Base-by-base conservation (phyloP, 352 stramenopile species). In the Globisporangium acanthophoron region DNA sequence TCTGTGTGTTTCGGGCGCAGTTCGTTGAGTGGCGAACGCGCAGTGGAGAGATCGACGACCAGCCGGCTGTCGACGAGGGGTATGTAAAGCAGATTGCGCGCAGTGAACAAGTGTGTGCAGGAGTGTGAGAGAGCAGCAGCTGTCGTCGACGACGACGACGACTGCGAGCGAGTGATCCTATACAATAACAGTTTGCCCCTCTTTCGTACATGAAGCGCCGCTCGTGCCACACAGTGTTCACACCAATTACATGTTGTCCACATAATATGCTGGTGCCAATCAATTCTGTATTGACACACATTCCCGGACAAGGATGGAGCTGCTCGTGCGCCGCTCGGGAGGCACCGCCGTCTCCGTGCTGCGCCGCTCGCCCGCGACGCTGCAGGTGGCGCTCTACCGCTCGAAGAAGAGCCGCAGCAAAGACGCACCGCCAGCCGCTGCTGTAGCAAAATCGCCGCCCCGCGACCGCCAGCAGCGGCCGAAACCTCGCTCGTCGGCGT, bases 401-500 rank as follows among this genome's bases (percentile, higher is more conserved):
- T 78, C 74, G 11, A 85, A 85, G 60, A 74, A 74, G 24, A 78
- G 59, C 41, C 65, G 75, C 49, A 64, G 65, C 29, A 85, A 85
- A 58, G 69, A 67, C 20, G 65, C 69, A 20, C 56, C 63, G 58
- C 59, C 45, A n/a, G 9, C 24, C 64, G 15, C 62, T 31, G 15
- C 53, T 62, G 16, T 31, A 56, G 13, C 72, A 72, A 27, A 39
- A 62, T 0, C 39, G 51, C 12, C 59, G 50, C 31, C 53, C 39
- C 44, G 44, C 44, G 40, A 45, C 16, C 15, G 40, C 8, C 53
- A 53, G 46, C 52, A 54, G 15, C 39, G 46, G 27, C 40, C 40
- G 31, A 49, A 53, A 18, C 13, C 58, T 8, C 33, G 51, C 21
- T n/a, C 52, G 21, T 59, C 56, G 0, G 45, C 58, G n/a, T 13